Conservation (phyloP, 768 basidiomycete species). For the Dentipellis sp. region DNA sequence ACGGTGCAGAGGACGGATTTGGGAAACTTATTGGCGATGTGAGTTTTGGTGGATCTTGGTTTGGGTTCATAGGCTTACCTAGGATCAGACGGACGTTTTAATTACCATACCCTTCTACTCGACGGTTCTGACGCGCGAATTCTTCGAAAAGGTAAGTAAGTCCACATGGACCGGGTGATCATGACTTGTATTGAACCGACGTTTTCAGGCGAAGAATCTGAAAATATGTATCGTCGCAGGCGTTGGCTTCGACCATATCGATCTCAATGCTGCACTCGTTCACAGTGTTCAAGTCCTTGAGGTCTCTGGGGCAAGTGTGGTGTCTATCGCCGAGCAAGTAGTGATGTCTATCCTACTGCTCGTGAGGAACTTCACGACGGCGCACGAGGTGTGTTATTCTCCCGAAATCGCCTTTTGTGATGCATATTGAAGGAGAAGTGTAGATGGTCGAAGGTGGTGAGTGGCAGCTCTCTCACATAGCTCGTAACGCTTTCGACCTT, state of each 20-base stretch:
- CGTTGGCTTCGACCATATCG: constrained; percentile 79
- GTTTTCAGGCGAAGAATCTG: constrained; percentile 47
- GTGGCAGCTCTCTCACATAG: constrained; percentile 32
- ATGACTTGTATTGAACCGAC: neutral
- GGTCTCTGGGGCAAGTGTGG: constrained; percentile 30
- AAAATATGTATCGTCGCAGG: constrained; percentile 81
- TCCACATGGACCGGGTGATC: too few relatives aligned
- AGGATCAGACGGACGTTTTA: constrained; percentile 6
- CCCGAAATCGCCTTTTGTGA: too few relatives aligned
- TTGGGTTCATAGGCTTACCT: too few relatives aligned
- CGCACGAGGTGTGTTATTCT: constrained; percentile 21
- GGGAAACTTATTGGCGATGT: constrained; percentile 69
- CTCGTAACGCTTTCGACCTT: constrained; percentile 34
- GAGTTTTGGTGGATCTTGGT: constrained; percentile 20
- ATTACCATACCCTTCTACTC: constrained; percentile 24
- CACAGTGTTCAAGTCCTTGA: constrained; percentile 28
- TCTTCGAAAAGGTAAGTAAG: constrained; percentile 26
- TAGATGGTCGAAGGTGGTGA: constrained; percentile 24
- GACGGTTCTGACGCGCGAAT: constrained; percentile 18
- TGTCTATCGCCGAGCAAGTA: constrained; percentile 35
- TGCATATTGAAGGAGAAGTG: too few relatives aligned
- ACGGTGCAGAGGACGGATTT: constrained; percentile 46
- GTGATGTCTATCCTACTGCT: constrained; percentile 34
- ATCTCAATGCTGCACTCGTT: constrained; percentile 73
- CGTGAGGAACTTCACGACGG: constrained; percentile 33